A percentile compares a stretch with the other conserved stretches of the same genome.
These are phyloP conservation scores for Alternaria arbusti DNA, from an alignment of 2,329 filamentous ascomycete species.

Conservation along the genomic window DNA sequence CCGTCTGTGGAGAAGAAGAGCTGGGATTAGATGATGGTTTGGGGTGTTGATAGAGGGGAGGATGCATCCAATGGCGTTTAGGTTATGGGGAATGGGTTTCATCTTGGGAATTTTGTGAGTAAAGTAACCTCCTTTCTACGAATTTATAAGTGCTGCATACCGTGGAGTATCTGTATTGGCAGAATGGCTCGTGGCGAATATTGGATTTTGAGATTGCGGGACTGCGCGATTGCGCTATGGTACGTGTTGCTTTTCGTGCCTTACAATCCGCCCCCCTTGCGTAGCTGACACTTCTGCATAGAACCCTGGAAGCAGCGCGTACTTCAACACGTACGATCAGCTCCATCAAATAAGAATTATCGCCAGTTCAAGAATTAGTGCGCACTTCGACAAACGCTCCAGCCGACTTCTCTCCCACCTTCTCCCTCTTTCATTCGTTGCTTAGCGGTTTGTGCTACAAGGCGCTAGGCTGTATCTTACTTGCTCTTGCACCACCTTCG, in stretches of 20 bases:
- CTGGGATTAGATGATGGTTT: conserved; percentile 16
- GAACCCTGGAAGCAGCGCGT: neutral
- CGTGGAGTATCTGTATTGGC: neutral
- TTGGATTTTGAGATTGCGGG: neutral
- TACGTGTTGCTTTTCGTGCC: neutral
- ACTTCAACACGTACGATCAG: neutral
- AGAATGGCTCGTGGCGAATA: neutral
- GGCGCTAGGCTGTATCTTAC: neutral
- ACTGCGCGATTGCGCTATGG: neutral
- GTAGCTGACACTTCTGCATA: neutral
- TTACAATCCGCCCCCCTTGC: neutral
- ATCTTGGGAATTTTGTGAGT: neutral
- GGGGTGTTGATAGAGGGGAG: neutral
- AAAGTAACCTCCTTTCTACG: neutral
- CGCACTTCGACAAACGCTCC: neutral
- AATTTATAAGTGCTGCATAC: neutral
- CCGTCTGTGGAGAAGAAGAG: conserved; percentile 22
- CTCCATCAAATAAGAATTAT: neutral
- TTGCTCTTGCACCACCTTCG: neutral
- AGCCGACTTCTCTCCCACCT: neutral
- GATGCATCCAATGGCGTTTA: conserved; percentile 1
- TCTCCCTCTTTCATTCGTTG: neutral
- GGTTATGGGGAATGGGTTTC: neutral
- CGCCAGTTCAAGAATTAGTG: neutral
- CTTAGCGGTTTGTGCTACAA: neutral